These are phyloP conservation scores for Monilinia polystroma DNA, from an alignment of 2,329 filamentous ascomycete species.

Conservation along the genomic window DNA sequence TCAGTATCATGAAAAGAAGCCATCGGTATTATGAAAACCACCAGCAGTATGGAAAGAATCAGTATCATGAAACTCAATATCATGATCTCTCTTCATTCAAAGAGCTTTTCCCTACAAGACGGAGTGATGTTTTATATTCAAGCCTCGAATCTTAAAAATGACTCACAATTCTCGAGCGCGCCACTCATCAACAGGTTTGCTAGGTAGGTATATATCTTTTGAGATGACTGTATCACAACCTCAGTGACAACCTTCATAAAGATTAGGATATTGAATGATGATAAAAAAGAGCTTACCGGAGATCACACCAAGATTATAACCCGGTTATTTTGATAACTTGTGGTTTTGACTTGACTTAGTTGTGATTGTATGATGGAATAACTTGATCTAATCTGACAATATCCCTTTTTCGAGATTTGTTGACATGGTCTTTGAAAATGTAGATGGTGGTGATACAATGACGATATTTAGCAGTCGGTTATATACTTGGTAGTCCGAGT, in stretches of 20 bases:
- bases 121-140: too few relatives aligned
- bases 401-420: not conserved
- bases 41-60: too few relatives aligned
- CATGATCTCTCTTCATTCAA: not conserved
- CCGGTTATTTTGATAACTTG: slow-evolving; percentile 21
- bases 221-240: not conserved
- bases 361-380: slow-evolving; percentile 23
- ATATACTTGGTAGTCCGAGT: not conserved
- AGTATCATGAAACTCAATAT: too few relatives aligned
- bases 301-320: slow-evolving; percentile 26
- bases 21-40: too few relatives aligned
- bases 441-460: not conserved
- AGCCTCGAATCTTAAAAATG: not conserved
- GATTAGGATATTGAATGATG: slow-evolving; percentile 26
- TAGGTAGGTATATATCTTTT: not conserved
- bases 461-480: not conserved
- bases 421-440: not conserved
- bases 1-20: too few relatives aligned
- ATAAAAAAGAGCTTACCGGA: slow-evolving; percentile 32
- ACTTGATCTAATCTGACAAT: slow-evolving; percentile 28
- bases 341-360: slow-evolving; percentile 25
- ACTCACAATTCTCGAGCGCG: not conserved
- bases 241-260: not conserved
- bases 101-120: not conserved
- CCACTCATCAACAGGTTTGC: not conserved